Evolutionary conservation across 306 rosid genomes (phyloP), one percentile per base, ranked within the genome.

Genomic region (Trifolium dubium): DNA sequence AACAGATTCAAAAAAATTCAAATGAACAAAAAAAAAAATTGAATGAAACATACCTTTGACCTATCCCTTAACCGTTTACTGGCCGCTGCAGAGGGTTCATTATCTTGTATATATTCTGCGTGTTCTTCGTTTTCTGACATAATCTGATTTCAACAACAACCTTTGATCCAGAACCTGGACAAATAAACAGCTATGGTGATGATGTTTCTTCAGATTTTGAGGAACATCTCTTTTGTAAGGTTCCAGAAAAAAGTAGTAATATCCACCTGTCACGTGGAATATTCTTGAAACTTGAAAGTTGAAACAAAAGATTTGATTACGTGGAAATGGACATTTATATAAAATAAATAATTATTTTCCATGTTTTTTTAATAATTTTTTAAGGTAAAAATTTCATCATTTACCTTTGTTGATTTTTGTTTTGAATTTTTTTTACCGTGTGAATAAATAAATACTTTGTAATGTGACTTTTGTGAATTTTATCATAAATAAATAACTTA

Each of bases 41-140:
- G 63, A 10, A 2, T 56, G 8, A 29, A 47, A 40, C 44, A 3
- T 53, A 89, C 99, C 96, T 85, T 88, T 9, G 99, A 88, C 76
- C 87, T 92, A 11, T 89, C 92, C 76, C 79, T 88, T 51, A 92
- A 60, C 66, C 77, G 90, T 67, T 40, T 88, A 55, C 63, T 87
- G 23, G 71, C 83, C 62, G 58, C 80, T 56, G 67, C 85, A 78
- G 87, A 78, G 44, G 95, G 65, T 62, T 92, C 87, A 32, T 46
- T 87, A 19, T 89, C 79, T 6, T 64, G 77, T 6, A 64, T 10
- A 46, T 72, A 77, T 61, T 88, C 97, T 41, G 37, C 28, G 29
- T 60, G 64, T 17, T 87, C 87, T 67, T 88, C 96, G 70, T 23
- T 73, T 8, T 78, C 86, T 41, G 96, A 82, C 97, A 88, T 86